Percentiles rank a stretch among this genome's conserved stretches.
These are phyloP conservation scores for Heterococcus sp. DNA, from an alignment of 108 stramenopile genomes.

Conservation along the genomic window DNA sequence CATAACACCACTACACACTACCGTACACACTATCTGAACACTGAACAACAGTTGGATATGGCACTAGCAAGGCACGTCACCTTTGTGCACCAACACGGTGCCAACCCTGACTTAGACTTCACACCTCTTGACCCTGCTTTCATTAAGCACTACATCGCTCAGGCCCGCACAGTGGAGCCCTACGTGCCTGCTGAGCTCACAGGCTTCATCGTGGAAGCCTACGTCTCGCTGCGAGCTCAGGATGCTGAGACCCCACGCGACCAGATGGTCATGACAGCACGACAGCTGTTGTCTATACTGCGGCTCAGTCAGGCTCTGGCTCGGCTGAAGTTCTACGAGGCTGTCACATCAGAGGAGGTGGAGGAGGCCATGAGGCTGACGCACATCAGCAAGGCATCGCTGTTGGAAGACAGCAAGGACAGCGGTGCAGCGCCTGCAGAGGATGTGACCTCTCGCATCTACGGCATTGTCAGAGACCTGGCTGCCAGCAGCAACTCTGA, in stretches of 20 bases:
- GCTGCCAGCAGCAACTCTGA: background rate
- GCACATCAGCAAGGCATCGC: slow-evolving; percentile 66
- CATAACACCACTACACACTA: background rate
- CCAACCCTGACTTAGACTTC: slow-evolving; percentile 59
- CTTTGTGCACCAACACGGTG: slow-evolving; percentile 92
- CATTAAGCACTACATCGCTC: slow-evolving; percentile 85
- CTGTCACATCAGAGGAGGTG: slow-evolving; percentile 89
- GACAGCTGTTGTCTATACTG: slow-evolving; percentile 93
- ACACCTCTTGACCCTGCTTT: slow-evolving; percentile 67
- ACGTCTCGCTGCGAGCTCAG: slow-evolving; percentile 81
- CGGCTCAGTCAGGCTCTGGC: slow-evolving; percentile 87
- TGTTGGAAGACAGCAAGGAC: slow-evolving; percentile 36
- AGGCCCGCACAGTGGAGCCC: slow-evolving; percentile 83
- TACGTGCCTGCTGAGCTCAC: slow-evolving; percentile 84
- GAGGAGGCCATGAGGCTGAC: slow-evolving; percentile 87
- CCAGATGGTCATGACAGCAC: slow-evolving; percentile 92
- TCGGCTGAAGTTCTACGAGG: slow-evolving; percentile 85
- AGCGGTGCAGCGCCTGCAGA: slow-evolving; percentile 57
- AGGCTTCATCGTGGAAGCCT: slow-evolving; percentile 92
- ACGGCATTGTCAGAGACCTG: slow-evolving; percentile 39
- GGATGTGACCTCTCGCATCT: slow-evolving; percentile 25
- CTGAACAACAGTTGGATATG: slow-evolving; percentile 71
- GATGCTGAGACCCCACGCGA: slow-evolving; percentile 61
- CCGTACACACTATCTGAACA: background rate
- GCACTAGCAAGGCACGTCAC: slow-evolving; percentile 94